Evolutionary conservation across 1,139 yeast species (phyloP), one percentile per base, ranked within the genome.

Genomic region (Blastobotrys petasosporus): DNA sequence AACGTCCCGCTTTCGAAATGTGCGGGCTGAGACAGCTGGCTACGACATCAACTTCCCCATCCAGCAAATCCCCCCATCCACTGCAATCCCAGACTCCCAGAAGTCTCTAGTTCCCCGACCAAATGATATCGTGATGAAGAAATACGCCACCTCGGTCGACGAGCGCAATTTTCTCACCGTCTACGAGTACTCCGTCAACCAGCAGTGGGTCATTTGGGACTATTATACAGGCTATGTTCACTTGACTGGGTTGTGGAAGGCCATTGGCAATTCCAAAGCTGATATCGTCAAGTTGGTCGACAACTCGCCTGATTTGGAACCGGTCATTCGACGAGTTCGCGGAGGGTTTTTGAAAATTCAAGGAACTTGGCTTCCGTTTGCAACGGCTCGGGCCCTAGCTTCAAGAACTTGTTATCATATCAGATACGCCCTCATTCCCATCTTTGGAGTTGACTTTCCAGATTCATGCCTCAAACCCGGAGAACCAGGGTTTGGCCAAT

Each of bases 301-400:
- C 60, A 78, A 82, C 45, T 80, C 84, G 28, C 94, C 88, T 3
- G 82, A 76, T 57, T 67, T 75, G 54, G 78, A 76, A 63, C 86
- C 81, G 35, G 76, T 76, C 37, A 77, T 87, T 46, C 78, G 80
- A 55, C 74, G 96, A 42, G 87, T 88, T 16, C 70, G 97, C 47
- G 97, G 97, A 39, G 97, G 97, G 2, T 86, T 81, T 58, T 74
- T 90, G 55, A 88, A 87, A 69, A 86, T 90, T 56, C 97, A 90
- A 67, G 97, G 97, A 1, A 87, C 96, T 4, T 90, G 97, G 97
- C 68, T 88, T 37, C 94, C 96, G 1, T 83, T 69, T 61, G 75
- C 75, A 12, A 71, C 85, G 42, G 90, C 94, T 39, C 74, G 73
- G 54, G 67, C 76, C 29, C 69, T 90, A 45, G 94, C 95, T 3